Conservation (phyloP, 1,284 basidiomycete species). For the Pterulicium gracile region DNA sequence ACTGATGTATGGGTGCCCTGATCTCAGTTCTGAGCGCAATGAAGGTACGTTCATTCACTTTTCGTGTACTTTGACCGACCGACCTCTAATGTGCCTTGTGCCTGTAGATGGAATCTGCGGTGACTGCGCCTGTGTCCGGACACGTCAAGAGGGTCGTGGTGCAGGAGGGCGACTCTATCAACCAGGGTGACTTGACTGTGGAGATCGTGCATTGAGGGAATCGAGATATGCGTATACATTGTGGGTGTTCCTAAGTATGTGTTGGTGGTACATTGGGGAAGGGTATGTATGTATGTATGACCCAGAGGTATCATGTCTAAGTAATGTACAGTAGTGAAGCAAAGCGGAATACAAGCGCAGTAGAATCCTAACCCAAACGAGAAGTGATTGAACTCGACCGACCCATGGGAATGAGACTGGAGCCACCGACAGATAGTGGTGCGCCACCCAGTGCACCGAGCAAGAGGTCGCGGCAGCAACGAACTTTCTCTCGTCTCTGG, state of each 20-base stretch:
- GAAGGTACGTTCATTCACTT: constrained; percentile 62
- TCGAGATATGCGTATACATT: constrained; percentile 19
- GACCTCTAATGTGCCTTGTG: constrained; percentile 14
- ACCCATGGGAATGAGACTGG: no score
- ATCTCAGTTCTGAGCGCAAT: constrained; percentile 74
- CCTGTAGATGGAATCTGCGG: constrained; percentile 89
- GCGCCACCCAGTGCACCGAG: constrained; percentile 36
- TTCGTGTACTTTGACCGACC: no score
- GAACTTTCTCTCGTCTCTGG: constrained; percentile 55
- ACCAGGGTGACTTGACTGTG: constrained; percentile 78
- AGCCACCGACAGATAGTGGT: not conserved
- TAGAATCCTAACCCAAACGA: no score
- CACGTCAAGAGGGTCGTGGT: constrained; percentile 90
- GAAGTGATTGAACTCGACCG: not conserved
- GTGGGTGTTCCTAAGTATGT: no score
- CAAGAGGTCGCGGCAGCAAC: constrained; percentile 59
- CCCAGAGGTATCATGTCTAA: no score
- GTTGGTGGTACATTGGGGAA: not conserved
- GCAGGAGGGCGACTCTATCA: constrained; percentile 82
- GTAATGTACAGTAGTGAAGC: no score
- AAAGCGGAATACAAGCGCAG: no score
- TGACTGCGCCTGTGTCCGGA: constrained; percentile 91
- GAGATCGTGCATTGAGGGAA: constrained; percentile 78
- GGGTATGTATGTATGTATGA: not conserved
- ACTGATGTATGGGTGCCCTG: constrained; percentile 1